Base-by-base conservation (phyloP, 257 asterid genomes). In the Mitragyna speciosa region DNA sequence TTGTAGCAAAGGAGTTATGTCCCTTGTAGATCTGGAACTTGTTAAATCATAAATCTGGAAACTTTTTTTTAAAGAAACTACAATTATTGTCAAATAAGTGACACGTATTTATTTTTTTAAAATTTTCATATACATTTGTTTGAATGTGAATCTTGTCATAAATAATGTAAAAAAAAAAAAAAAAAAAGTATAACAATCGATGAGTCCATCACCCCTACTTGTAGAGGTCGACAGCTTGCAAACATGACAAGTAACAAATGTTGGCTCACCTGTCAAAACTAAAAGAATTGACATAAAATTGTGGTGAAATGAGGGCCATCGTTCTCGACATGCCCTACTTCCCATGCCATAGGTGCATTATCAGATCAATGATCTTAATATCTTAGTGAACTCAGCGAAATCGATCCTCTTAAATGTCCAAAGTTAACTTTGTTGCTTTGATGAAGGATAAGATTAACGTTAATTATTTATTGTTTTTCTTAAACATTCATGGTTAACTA, bases 281-380 rank as follows among this genome's bases (percentile, higher is more conserved):
- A 45, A 28, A 76, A 3, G 30, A 61, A 48, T 7, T 52, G 76
- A 56, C 73, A 58, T 45, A 19, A 45, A 74, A 73, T 26, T 58
- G 82, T 83, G 66, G 79, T 81, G 77, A 52, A 59, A 76, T 61
- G 69, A 78, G 81, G 82, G 85, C 58, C 64, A 77, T 78, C 76
- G 70, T 54, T 39, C 78, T 51, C 45, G 24, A 5, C 12, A 52
- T 69, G 49, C 65, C 79, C 85, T 77, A 64, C 58, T 39, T 48
- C 7, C 76, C 76, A 28, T 73, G 49, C 14, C 59, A 56, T 39
- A 48, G 70, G 39, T 17, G 75, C 79, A 49, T 63, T 66, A 58
- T 79, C 72, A 30, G 49, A 68, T 36, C 43, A 59, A 1, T 28
- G 61, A n/a, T 58, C 39, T 72, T 71, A 61, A n/a, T 22, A 6